Percentiles rank a stretch among this genome's conserved stretches.
phyloP scores from a whole-genome alignment of 2,329 filamentous ascomycete genomes.

The Drechslerella stenobrocha region DNA sequence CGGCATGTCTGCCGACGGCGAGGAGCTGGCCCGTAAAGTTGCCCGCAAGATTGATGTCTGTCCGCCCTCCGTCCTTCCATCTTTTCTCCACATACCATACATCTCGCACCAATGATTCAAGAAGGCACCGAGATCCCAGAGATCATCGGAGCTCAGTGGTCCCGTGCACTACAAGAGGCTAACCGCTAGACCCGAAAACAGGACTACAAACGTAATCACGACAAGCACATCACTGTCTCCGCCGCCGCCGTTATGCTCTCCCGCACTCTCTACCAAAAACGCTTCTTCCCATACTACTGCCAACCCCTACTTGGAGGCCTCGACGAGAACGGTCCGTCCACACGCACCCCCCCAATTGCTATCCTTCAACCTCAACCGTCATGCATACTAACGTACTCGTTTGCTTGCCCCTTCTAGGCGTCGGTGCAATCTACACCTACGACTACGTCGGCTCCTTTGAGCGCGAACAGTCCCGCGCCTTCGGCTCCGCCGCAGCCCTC shows the following conservation, averaged over 20 bases:
- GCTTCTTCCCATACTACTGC: constrained; percentile 99
- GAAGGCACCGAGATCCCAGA: no score
- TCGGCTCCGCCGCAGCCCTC: constrained; percentile 84
- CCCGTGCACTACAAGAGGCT: no score
- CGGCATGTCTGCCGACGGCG: constrained; percentile 91
- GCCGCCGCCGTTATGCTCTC: constrained; percentile 93
- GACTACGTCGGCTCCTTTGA: constrained; percentile 98
- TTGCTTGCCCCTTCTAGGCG: constrained; percentile 60
- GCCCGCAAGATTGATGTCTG: constrained; percentile 53
- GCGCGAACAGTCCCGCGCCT: constrained; percentile 91
- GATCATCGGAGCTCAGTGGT: no score
- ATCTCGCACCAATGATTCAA: no score
- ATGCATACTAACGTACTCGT: not conserved
- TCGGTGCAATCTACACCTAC: constrained; percentile 93
- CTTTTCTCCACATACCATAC: not conserved
- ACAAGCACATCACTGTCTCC: constrained; percentile 87
- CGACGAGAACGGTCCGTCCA: constrained; percentile 69
- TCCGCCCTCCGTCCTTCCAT: not conserved
- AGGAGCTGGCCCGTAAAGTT: constrained; percentile 67
- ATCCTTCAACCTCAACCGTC: no score
- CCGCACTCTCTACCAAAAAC: constrained; percentile 94
- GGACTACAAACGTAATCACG: constrained; percentile 53
- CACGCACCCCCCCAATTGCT: not conserved
- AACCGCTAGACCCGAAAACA: constrained; percentile 11
- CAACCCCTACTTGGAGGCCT: constrained; percentile 90